Base-by-base conservation (phyloP, 202 grass and related monocot genomes). In the Carex arenaria region DNA sequence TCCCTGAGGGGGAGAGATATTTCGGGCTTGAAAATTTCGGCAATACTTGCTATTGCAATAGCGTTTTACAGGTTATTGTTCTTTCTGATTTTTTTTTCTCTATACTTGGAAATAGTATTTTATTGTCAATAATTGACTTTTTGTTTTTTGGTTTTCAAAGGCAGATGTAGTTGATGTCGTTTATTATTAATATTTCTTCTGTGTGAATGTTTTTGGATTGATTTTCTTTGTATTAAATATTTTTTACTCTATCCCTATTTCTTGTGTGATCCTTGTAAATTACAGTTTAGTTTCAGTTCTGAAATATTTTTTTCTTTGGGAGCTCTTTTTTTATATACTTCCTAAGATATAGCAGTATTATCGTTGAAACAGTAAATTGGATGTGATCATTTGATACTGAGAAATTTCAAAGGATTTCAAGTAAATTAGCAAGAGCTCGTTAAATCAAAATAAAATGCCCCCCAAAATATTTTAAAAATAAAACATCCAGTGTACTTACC, bases 21-120 rank as follows among this genome's bases (percentile, higher is more conserved):
- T 97, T 97, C 80, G 92, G 95, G 63, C 92, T 97, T 81, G 92
- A 97, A 79, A 97, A 97, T 91, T 97, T 97, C 82, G 92, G 95
- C 36, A 97, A 97, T 88, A 97, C 95, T 76, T 97, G 92, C 88
- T 97, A 97, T 84, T 97, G 95, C 90, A 97, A 97, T 85, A 97
- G 95, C 90, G 92, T 97, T 84, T 86, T 97, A 60, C 92, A 97
- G 95, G 95, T 94, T 86, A 23, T 55, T 59, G 38, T 68, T 40
- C n/a, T 60, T 67, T 20, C 19, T 66, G 45, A 65, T 18, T 10
- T 23, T 5, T 36, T 14, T 78, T 23, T 10, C 22, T 10, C 56
- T 66, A 34, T 56, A 38, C n/a, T 72, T 63, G 34, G 10, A 9
- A 62, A 64, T 10, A 23, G 14, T 61, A n/a, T 4, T 4, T 72